Base-by-base conservation (phyloP, 108 stramenopile species). In the Nitzschia sp. region DNA sequence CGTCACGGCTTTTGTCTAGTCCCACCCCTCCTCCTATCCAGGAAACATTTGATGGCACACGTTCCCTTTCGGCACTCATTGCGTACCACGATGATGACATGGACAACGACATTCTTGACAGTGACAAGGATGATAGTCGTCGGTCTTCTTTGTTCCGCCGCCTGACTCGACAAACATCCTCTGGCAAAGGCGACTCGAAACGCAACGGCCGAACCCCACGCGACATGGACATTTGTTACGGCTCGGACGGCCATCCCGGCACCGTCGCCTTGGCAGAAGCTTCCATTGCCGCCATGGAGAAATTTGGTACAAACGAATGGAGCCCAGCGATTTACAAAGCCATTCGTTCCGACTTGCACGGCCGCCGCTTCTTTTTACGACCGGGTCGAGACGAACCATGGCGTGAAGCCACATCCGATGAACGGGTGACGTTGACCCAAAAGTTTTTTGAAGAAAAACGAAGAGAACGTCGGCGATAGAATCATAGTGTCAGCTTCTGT, bases 321-420 rank as follows among this genome's bases (percentile, higher is more conserved):
- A 37, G 40, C 17, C 69, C 69, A 37, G 34, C 57, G 1, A 52
- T 70, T 9, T 70, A 70, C 69, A 70, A 70, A 39, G 57, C 69
- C 9, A 70, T 70, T 52, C 57, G 57, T 38, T 38, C 46, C 2
- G 42, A 70, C 2, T 15, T 60, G 8, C 53, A 57, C 56, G 53
- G 51, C 7, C 53, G 53, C 2, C 69, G 57, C 11, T 70, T 70
- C 29, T 60, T 70, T 12, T 29, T 70, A 24, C 57, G 58, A 10
- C n/a, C 44, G 7, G 58, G 53, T 51, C 51, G 21, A 1, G 57
- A 70, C 10, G 43, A 57, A n/a, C 69, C 69, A 7, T 70, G 69
- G 69, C 58, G 46, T 7, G 69, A 70, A 20, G 69, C 69, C 0
- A 42, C 57, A 0, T 8, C 46, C 6, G 48, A 60, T 10, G 53